Evolutionary conservation across 306 rosid species (phyloP).

Genomic region (Vigna hirtella): DNA sequence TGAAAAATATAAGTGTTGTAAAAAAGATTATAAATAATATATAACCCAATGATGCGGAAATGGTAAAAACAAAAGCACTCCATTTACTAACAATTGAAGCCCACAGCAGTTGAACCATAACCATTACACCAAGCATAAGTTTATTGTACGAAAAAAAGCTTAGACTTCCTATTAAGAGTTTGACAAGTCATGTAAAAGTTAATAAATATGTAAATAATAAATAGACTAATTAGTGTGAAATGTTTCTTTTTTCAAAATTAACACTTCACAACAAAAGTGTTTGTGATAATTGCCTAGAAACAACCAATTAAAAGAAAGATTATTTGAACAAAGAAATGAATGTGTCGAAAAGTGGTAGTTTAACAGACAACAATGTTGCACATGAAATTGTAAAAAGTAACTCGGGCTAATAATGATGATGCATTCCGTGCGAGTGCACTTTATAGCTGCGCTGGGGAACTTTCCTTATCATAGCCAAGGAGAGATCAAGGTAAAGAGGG

Average conservation of each 20-base stretch:
- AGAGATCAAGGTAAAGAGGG: constrained; percentile 56
- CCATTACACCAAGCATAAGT: no score
- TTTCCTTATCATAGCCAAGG: constrained; percentile 45
- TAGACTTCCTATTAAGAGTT: not conserved
- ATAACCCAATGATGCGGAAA: no score
- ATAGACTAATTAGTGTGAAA: not conserved
- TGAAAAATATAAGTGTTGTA: not conserved
- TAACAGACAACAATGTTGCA: not conserved
- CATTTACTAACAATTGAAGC: no score
- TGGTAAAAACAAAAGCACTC: no score
- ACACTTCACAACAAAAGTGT: not conserved
- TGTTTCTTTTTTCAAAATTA: not conserved
- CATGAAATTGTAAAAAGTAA: constrained; percentile 15
- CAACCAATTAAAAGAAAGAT: constrained; percentile 4
- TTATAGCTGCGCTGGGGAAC: constrained; percentile 62
- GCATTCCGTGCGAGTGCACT: constrained; percentile 4
- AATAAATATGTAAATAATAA: not conserved
- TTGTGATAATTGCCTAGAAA: no score
- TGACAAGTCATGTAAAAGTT: not conserved
- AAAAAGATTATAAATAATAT: not conserved
- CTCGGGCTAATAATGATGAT: not conserved
- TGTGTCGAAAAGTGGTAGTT: not conserved
- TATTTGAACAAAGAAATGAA: not conserved
- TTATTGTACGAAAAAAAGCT: no score
- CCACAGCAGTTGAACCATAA: no score